A percentile compares a stretch with the other conserved stretches of the same genome.
Conservation (phyloP, 1,284 basidiomycete genomes). For the Rhodotorula sp. region DNA sequence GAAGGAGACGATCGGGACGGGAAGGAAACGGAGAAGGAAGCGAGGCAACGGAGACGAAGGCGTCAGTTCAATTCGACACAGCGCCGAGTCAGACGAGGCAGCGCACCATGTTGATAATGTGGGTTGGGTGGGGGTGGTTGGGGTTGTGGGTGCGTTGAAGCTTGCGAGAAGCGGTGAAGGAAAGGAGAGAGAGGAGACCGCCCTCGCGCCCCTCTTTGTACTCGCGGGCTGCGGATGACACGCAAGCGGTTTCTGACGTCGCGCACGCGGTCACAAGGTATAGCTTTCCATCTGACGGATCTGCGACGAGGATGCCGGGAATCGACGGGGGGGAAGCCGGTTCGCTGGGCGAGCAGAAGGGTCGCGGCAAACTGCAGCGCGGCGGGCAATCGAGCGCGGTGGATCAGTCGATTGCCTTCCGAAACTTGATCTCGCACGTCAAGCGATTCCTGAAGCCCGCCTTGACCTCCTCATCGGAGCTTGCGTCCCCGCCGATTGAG, state of each 20-base stretch:
- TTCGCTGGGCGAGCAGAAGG: background rate
- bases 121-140: background rate
- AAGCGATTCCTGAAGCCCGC: no score
- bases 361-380: background rate
- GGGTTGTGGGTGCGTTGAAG: background rate
- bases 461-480: no score
- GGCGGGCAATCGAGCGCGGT: no score
- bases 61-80: background rate
- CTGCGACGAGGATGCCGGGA: background rate
- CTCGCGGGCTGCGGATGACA: background rate
- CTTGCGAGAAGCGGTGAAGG: background rate
- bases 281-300: background rate
- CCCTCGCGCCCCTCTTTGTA: background rate
- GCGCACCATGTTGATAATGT: conserved; percentile 7
- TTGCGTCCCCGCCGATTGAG: no score
- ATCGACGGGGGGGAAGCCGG: background rate
- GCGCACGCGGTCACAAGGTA: background rate
- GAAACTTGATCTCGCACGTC: no score
- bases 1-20: background rate
- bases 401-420: no score
- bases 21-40: background rate
- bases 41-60: background rate
- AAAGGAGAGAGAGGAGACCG: background rate
- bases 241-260: background rate
- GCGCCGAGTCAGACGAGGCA: no score